These are phyloP conservation scores for Amniculicola lignicola DNA, from an alignment of 495 filamentous ascomycete genomes.

Conservation along the genomic window DNA sequence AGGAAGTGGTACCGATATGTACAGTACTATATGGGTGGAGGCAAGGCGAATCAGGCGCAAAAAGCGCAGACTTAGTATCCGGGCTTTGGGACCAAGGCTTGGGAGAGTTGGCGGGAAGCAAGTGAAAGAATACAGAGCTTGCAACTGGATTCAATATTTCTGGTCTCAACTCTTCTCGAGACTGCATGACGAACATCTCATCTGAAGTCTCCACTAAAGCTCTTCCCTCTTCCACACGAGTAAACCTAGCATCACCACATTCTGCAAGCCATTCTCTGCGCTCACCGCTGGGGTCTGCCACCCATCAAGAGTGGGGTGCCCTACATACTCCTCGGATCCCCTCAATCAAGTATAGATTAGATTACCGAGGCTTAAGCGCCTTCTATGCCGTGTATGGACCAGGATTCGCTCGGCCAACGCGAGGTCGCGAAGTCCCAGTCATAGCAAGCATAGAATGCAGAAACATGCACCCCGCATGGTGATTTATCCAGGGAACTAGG, in stretches of 20 bases:
- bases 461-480: conserved; percentile 17
- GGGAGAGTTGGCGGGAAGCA: too few species aligned
- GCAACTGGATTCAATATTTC: background rate
- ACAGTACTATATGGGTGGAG: conserved; percentile 4
- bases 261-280: background rate
- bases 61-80: too few species aligned
- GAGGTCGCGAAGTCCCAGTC: background rate
- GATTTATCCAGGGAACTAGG: conserved; percentile 16
- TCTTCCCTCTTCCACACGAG: background rate
- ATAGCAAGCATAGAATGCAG: conserved; percentile 4
- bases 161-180: background rate
- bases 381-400: background rate
- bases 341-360: conserved; percentile 25
- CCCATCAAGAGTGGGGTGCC: background rate
- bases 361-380: conserved; percentile 17
- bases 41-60: background rate
- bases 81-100: too few species aligned
- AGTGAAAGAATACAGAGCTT: too few species aligned
- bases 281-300: background rate
- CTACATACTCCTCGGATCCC: conserved; percentile 3
- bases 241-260: background rate
- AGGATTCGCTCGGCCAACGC: background rate
- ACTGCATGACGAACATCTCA: background rate
- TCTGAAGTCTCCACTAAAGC: background rate
- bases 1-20: conserved; percentile 14